These are phyloP conservation scores for Beverwykella pulmonaria DNA, from an alignment of 495 filamentous ascomycete genomes.

Conservation along the genomic window DNA sequence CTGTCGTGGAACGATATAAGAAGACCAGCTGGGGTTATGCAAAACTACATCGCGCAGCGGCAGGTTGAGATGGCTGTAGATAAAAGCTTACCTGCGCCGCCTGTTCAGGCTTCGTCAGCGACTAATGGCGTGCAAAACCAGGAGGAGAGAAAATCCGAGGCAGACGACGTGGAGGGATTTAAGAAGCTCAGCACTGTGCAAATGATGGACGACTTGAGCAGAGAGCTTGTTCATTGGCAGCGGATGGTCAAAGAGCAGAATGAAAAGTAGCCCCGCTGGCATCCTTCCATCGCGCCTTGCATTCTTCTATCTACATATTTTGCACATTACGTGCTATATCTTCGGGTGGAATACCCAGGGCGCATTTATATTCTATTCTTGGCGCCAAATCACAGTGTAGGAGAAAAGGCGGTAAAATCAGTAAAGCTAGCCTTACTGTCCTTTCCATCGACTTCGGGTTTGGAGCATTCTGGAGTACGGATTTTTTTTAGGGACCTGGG, in stretches of 20 bases:
- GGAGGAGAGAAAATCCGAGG: constrained; percentile 11
- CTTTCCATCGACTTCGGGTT: too few species aligned
- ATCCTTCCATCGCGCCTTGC: neutral
- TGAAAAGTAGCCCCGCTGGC: constrained; percentile 24
- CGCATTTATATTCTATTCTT: too few species aligned
- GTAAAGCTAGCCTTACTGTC: too few species aligned
- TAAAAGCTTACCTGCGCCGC: constrained; percentile 34
- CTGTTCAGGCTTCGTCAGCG: constrained; percentile 9
- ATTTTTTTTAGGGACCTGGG: neutral
- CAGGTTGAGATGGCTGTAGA: constrained; percentile 84
- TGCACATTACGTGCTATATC: neutral
- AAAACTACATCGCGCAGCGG: constrained; percentile 87
- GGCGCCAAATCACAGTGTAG: too few species aligned
- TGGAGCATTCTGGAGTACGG: constrained; percentile 6
- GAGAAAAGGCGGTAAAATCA: too few species aligned
- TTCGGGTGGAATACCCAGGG: too few species aligned
- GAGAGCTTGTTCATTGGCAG: constrained; percentile 48
- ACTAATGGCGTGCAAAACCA: constrained; percentile 41
- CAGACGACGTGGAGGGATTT: constrained; percentile 37
- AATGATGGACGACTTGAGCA: constrained; percentile 51
- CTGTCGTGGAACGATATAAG: constrained; percentile 92
- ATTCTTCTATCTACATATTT: neutral
- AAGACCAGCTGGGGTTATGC: constrained; percentile 75
- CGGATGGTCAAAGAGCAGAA: constrained; percentile 28
- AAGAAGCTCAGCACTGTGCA: constrained; percentile 42